Evolutionary conservation across 129 eudicot species (phyloP), one percentile per base, ranked within the genome.

Genomic region (Saposhnikovia divaricata): DNA sequence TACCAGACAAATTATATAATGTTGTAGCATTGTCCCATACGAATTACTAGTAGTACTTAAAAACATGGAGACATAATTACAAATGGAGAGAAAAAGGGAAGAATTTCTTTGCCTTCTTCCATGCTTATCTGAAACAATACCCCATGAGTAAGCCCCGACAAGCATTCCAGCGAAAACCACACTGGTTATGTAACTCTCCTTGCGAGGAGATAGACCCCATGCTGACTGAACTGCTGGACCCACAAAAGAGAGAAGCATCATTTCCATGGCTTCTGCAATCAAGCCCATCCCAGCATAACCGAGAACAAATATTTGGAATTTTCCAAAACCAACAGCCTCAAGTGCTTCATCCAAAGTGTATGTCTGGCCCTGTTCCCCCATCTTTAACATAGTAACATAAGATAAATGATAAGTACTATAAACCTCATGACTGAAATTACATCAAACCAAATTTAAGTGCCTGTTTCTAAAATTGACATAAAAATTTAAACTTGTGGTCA

Each of bases 251-350:
- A 89, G 88, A 82, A 89, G 90, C 92, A 89, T 89, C 92, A 89
- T 89, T 72, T 89, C 92, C 92, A 89, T 89, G 77, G 92, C 92
- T 82, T 89, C 92, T 25, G 92, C 83, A 76, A 86, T 81, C 90
- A 82, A 86, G 42, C 92, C 92, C 89, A 89, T 84, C 50, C 92
- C 92, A 70, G 92, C 88, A 86, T 89, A 89, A n/a, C 34, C 85
- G 46, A 89, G 88, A 69, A 89, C 88, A 14, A 84, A 75, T 45
- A 84, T 63, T 81, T 89, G 92, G 80, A 86, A 89, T 71, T 81
- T 86, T n/a, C 92, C 90, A 68, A 89, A 89, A 12, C 92, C 92
- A 57, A 86, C 86, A 31, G 84, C 80, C 51, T 78, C 74, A 75
- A 89, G 88, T 79, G 92, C 92, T 27, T 89, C 92, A 78, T 89